Evolutionary conservation across 805 yeast genomes (phyloP), one percentile per base, ranked within the genome.

Genomic region (Yueomyces sinensis): DNA sequence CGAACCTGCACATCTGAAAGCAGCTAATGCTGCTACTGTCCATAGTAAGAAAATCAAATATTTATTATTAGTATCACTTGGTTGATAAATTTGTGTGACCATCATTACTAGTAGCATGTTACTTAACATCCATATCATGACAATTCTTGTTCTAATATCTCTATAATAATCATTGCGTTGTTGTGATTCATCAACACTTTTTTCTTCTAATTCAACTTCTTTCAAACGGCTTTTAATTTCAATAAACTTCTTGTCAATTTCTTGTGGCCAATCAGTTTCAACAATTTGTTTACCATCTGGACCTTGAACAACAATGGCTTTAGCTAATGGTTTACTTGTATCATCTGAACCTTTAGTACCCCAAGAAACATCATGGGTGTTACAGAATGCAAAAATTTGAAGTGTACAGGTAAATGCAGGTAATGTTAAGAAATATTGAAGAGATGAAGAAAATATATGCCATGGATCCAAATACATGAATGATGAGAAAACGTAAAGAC

Each of bases 341-440:
- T 71, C 72, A 42, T 78, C 81, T 40, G 87, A 95, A 45, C 98
- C 98, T 55, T 89, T 89, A 2, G 98, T 89, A 59, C 98, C 98
- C 98, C 98, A 89, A 0, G 95, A 82, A 33, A 91, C 95, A 65
- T 89, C 98, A 60, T 89, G 97, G 3, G 96, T 89, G 56, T 89
- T 89, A 63, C 98, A 89, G 59, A 89, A 86, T 1, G 98, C 96
- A 62, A 86, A 89, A 39, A 91, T 86, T 59, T 89, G 96, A 37
- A 89, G 64, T 2, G 95, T 78, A 61, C 95, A 83, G 4, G 93
- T 81, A 55, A 86, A 89, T 0, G 93, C 78, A 18, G 98, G 97
- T 35, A 89, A 66, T 67, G 91, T 70, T 44, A 87, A 55, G 60
- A 89, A 82, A 64, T 91, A 89, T 56, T 89, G 98, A 4, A 76